Base-by-base conservation (phyloP, 108 stramenopile genomes). In the Cyclotella cryptica region DNA sequence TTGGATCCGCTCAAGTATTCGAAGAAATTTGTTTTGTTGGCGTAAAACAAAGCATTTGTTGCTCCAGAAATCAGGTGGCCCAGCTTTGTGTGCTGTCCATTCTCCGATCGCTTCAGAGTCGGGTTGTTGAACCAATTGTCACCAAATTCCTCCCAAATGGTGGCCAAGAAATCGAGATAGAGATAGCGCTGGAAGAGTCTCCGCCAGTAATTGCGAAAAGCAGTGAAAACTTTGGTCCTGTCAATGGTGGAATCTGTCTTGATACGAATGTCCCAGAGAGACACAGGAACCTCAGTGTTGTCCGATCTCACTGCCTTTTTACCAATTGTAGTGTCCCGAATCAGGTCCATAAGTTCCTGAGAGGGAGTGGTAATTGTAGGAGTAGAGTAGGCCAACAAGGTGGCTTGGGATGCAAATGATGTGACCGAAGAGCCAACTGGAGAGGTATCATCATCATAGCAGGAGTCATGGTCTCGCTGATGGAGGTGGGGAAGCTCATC, bases 221-320 rank as follows among this genome's bases (percentile, higher is more conserved):
- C 52, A 47, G 41, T 9, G 9, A 67, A 24, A 67, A 43, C 66
- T 12, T 11, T 9, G 26, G 7, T 9, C 21, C 0, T 29, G 30
- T 53, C 58, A 1, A 10, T 3, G 5, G 49, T 42, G n/a, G 29
- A 6, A 26, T 41, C 19, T 17, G 7, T 29, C 18, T 4, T 1
- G 42, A 63, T 40, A 18, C 43, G 6, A 12, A 75, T 67, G 19
- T 69, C 26, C 80, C 80, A 81, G 21, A 81, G 40, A 60, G 75
- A 43, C 21, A 39, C 55, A 26, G 80, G 80, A 21, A 75, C 54
- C 14, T n/a, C 67, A 3, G 80, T 74, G 24, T 75, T 74, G 63
- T 75, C 80, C 22, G 80, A 64, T 44, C 70, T 81, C 17, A 67
- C 72, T 0, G 74, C 80, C 46, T 81, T 81, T 17, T 42, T 12